Percentiles rank a stretch among this genome's conserved stretches.
phyloP scores from a whole-genome alignment of 306 rosid species.

The Lathyrus tuberosus region DNA sequence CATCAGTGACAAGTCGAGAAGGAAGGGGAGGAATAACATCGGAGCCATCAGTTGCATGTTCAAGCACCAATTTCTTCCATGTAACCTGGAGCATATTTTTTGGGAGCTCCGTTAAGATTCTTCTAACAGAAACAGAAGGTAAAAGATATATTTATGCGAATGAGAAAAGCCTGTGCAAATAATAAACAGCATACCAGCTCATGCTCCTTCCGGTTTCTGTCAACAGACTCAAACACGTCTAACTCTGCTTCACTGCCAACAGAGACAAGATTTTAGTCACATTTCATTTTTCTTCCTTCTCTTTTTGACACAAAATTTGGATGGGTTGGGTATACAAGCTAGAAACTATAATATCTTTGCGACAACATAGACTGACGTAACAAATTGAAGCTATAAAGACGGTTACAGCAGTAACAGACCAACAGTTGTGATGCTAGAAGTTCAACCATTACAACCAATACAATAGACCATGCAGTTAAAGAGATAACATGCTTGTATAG shows the following conservation, averaged over 20 bases:
- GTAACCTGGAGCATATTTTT: slow-evolving; percentile 58
- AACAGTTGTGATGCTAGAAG: slow-evolving; percentile 8
- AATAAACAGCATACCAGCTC: slow-evolving; percentile 67
- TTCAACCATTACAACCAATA: slow-evolving; percentile 27
- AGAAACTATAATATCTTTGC: neutral
- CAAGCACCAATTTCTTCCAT: slow-evolving; percentile 73
- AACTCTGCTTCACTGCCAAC: slow-evolving; percentile 87
- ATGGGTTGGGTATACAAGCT: slow-evolving; percentile 1
- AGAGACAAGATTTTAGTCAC: slow-evolving; percentile 34
- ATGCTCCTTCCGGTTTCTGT: slow-evolving; percentile 71
- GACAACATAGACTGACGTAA: slow-evolving; percentile 2
- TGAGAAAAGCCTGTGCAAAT: slow-evolving; percentile 26
- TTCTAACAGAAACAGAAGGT: slow-evolving; percentile 16
- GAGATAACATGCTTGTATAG: neutral
- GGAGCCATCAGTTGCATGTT: slow-evolving; percentile 50
- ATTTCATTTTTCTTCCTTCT: slow-evolving; percentile 2
- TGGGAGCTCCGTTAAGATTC: slow-evolving; percentile 22
- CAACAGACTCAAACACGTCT: slow-evolving; percentile 91
- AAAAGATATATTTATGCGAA: slow-evolving; percentile 24
- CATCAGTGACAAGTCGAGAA: slow-evolving; percentile 90
- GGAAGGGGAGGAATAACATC: slow-evolving; percentile 65
- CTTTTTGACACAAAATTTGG: slow-evolving; percentile 11
- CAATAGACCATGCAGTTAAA: slow-evolving; percentile 6
- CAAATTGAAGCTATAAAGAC: slow-evolving; percentile 19
- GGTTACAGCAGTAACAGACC: slow-evolving; percentile 13